Base-by-base conservation (phyloP, 2,329 filamentous ascomycete genomes). In the Sclerotinia glacialis region DNA sequence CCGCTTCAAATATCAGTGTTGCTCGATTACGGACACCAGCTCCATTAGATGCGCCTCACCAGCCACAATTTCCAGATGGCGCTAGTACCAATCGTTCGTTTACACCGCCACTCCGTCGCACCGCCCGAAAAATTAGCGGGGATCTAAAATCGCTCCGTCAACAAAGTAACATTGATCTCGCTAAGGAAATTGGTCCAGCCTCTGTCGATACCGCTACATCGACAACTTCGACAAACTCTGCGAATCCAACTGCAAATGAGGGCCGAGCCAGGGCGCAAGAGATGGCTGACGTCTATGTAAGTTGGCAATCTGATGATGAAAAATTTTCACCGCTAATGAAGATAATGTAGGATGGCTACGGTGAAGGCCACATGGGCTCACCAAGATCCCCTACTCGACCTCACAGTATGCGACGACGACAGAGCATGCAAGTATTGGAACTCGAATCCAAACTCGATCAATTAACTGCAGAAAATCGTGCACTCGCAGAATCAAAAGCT, bases 371-470 rank as follows among this genome's bases (percentile, higher is more conserved):
- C 76, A 85, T 90, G 77, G 89, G 89, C 77, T 96, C 93, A 77
- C 93, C 94, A 76, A 88, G 90, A 75, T 98, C 95, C 75, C 95
- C 95, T 65, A 96, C 92, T 73, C 89, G 94, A 79, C 93, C 95
- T 74, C 92, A 93, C 76, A 97, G 93, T 82, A 91, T 99, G 86
- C 93, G 94, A 74, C 93, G 94, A 77, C 91, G 94, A 76, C 95
- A 97, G 80, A 98, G 94, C 83, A 94, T 98, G 89, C 94, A 98
- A 80, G 88, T 94, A 65, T 88, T 98, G 69, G 94, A 99, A 74
- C 88, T 99, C 76, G 93, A 98, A 81, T 83, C 86, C 68, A 87
- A 86, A 74, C 85, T 99, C 73, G 92, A 97, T 73, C 89, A 94
- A 78, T 83, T 99, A 71, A 82, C 90, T 50, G 87, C 89, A 28